Percentiles rank a stretch among this genome's conserved stretches.
phyloP scores from a whole-genome alignment of 2,329 filamentous ascomycete genomes.

The Penicillium polonicum region DNA sequence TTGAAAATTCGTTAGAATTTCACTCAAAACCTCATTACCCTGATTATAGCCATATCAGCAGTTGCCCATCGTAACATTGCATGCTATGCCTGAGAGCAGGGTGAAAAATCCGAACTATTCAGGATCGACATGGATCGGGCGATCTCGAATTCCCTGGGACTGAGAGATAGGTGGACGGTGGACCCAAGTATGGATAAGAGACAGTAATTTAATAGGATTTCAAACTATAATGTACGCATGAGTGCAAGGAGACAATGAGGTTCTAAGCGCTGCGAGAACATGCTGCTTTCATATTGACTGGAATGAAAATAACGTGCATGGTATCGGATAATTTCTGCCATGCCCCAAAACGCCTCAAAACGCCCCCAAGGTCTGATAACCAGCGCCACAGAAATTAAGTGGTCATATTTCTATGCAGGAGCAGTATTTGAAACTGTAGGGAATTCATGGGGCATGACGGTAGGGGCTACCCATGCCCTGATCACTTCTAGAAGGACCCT shows the following conservation, averaged over 20 bases:
- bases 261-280: no score
- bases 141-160: background rate
- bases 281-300: no score
- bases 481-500: constrained; percentile 2
- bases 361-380: background rate
- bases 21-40: no score
- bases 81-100: background rate
- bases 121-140: background rate
- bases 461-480: background rate
- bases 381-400: background rate
- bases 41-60: background rate
- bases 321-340: background rate
- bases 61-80: constrained; percentile 8
- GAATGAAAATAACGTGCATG: background rate
- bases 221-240: background rate
- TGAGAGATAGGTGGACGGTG: background rate
- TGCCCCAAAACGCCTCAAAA: background rate
- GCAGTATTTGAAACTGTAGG: background rate
- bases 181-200: background rate
- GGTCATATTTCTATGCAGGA: background rate
- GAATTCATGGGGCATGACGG: background rate
- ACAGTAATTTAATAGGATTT: background rate
- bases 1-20: no score
- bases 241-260: background rate
- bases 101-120: background rate